phyloP scores from a whole-genome alignment of 148 eudicot genomes.

The Fallopia convolvulus region DNA sequence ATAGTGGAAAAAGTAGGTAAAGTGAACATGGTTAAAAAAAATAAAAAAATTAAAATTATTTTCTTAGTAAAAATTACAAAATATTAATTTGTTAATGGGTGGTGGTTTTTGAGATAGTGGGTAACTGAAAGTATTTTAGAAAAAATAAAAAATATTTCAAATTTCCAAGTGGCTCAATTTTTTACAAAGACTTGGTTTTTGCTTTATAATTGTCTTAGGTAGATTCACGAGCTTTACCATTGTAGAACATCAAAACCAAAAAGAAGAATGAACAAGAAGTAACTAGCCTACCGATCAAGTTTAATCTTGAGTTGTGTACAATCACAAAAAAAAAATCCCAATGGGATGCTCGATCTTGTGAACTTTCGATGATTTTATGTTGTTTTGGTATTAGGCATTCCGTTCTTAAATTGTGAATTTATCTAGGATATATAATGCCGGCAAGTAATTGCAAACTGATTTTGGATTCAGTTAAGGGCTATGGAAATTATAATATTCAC shows the following conservation, averaged over 20 bases:
- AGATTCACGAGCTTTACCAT: not conserved
- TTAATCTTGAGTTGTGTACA: constrained; percentile 91
- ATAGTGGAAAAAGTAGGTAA: too few relatives aligned
- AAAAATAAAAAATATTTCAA: too few relatives aligned
- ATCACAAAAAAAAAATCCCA: constrained; percentile 66
- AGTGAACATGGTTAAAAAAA: too few relatives aligned
- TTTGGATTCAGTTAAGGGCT: not conserved
- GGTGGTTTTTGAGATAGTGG: too few relatives aligned
- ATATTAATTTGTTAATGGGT: too few relatives aligned
- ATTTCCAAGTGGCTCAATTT: too few relatives aligned
- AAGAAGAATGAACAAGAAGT: not conserved
- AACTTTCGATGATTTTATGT: constrained; percentile 59
- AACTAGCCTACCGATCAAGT: constrained; percentile 74
- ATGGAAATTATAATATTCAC: not conserved
- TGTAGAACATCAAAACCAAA: not conserved
- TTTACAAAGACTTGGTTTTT: too few relatives aligned
- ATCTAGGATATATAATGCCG: not conserved
- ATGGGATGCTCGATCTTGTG: constrained; percentile 87
- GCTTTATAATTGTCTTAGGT: too few relatives aligned
- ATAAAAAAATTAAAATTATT: too few relatives aligned
- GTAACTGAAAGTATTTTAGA: too few relatives aligned
- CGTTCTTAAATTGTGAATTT: not conserved
- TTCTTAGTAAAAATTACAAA: too few relatives aligned
- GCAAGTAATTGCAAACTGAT: not conserved
- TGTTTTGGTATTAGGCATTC: not conserved